Evolutionary conservation across 169 alveolate species (phyloP), one percentile per base, ranked within the genome.

Genomic region (Plasmodium yoelii): DNA sequence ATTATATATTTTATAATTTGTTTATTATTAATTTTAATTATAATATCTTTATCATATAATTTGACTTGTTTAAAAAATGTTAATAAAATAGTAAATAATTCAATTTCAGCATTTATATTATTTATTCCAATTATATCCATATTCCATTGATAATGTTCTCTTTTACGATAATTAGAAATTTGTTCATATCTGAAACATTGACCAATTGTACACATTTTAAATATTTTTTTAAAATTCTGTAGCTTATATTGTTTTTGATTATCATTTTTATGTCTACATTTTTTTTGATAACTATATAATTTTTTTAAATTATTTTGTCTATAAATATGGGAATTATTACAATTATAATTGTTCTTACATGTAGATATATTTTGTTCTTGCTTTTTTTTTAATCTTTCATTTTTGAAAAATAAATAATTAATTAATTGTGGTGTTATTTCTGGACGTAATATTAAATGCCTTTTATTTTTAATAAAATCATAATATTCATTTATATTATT

Each of bases 61-160:
- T 82, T 44, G 5, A 82, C 63, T 15, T 70, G 0, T 10, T 61
- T 46, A 70, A 82, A 82, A 70, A 82, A 82, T 13, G 60, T 18
- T 24, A 82, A 18, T 2, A 82, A 18, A 15, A 68, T 28, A 47
- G 86, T 53, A 15, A 82, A 61, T 0, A 82, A 13, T 82, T 82
- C 90, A 0, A 82, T 46, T 4, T 82, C 90, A 39, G 90, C 84
- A 22, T 67, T 49, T 18, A 68, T 67, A 28, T 26, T 68, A n/a
- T 82, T 42, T 5, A 64, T 82, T 13, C 89, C 90, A 28, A 90
- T 87, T 44, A 94, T 88, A 47, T 94, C 96, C 26, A 91, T 60
- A 63, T 94, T 94, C 96, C 95, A 93, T 88, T 93, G 96, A 46
- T 90, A 93, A 61, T 93, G 96, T 28, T 93, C 95, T 9, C 96